A percentile compares a stretch with the other conserved stretches of the same genome.
Conservation (phyloP, 1,139 yeast species). For the Debaryomyces coudertii region DNA sequence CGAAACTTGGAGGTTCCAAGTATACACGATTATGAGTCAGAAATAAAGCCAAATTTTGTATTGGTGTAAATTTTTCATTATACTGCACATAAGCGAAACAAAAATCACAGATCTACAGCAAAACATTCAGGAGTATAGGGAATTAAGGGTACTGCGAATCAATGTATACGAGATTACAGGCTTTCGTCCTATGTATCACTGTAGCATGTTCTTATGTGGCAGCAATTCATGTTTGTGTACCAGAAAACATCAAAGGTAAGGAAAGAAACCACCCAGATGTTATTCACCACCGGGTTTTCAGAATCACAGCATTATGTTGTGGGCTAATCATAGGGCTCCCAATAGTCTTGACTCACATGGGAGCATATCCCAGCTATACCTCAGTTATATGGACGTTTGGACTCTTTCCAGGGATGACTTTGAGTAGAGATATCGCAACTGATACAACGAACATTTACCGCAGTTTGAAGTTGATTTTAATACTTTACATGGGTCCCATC, state of each 20-base stretch:
- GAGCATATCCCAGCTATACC: constrained; percentile 9
- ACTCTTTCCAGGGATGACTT: constrained; percentile 33
- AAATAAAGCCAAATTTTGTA: constrained; percentile 1
- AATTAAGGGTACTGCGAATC: neutral
- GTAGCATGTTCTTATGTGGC: constrained; percentile 48
- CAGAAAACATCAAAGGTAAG: constrained; percentile 23
- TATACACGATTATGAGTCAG: constrained; percentile 9
- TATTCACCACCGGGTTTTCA: constrained; percentile 36
- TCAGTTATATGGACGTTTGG: constrained; percentile 25
- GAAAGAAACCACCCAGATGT: constrained; percentile 52
- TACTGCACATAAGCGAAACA: neutral
- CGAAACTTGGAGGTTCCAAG: constrained; percentile 5
- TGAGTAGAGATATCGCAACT: constrained; percentile 19
- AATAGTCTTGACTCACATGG: constrained; percentile 16
- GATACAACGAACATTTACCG: constrained; percentile 30
- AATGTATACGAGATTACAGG: constrained; percentile 5
- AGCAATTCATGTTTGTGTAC: constrained; percentile 36
- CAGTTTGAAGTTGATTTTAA: constrained; percentile 35
- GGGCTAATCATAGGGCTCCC: constrained; percentile 34
- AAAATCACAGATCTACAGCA: neutral
- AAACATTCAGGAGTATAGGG: neutral
- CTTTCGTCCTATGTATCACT: constrained; percentile 13
- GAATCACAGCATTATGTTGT: constrained; percentile 39
- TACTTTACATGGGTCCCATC: constrained; percentile 64
- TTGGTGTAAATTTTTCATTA: constrained; percentile 8